phyloP scores from a whole-genome alignment of 257 asterid genomes.

The Knoxia roxburghii region DNA sequence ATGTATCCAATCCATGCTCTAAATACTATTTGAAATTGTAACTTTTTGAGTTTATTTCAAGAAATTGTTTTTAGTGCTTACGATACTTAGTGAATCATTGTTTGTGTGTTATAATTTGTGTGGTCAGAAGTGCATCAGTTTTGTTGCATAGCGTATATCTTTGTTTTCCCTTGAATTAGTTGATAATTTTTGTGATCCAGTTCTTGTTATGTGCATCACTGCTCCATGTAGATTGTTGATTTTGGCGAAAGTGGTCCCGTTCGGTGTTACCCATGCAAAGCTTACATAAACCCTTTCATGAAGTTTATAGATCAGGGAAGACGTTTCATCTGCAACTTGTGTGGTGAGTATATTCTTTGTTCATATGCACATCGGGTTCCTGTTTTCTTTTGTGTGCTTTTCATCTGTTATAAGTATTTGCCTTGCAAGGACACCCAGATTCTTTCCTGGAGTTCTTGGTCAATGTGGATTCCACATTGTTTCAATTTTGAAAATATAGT shows the following conservation, averaged over 20 bases:
- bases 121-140: not conserved
- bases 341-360: slow-evolving; percentile 56
- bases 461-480: too few species aligned
- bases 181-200: not conserved
- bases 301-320: slow-evolving; percentile 96
- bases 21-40: not conserved
- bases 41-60: not conserved
- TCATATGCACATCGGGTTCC: not conserved
- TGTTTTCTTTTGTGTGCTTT: not conserved
- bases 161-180: not conserved
- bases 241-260: slow-evolving; percentile 98
- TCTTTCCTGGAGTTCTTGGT: too few species aligned
- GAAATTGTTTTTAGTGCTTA: not conserved
- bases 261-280: slow-evolving; percentile 98
- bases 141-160: not conserved
- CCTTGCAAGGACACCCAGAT: too few species aligned
- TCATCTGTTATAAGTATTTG: not conserved
- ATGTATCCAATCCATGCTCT: not conserved
- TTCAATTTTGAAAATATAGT: too few species aligned
- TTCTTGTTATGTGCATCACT: not conserved
- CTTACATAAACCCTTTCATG: slow-evolving; percentile 94
- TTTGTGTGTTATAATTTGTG: not conserved
- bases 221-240: slow-evolving; percentile 74
- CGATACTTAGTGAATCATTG: slow-evolving; percentile 2
- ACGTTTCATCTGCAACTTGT: slow-evolving; percentile 86